Base-by-base conservation (phyloP, 1,139 yeast genomes). In the Protomyces pachydermus region DNA sequence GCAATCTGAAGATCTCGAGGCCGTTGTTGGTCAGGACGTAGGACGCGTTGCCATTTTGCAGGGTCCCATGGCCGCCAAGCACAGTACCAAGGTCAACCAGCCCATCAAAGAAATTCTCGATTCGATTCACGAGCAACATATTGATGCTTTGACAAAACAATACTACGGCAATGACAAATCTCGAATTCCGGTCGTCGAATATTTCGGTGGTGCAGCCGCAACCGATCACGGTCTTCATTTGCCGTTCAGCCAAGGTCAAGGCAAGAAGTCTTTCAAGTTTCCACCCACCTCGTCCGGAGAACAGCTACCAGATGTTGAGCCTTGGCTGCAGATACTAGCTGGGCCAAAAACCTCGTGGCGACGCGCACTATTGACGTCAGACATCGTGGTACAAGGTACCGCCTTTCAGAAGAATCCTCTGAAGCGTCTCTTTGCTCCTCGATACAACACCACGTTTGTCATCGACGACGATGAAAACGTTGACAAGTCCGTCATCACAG, bases 31-130 rank as follows among this genome's bases (percentile, higher is more conserved):
- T 71, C 91, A 87, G 74, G 99, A 93, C 76, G 98, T 93, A 69
- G 95, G 91, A 78, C 88, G 98, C 82, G 91, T 97, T 25, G 95
- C 98, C 87, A 91, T 93, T 71, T 83, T 93, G 73, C 97, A 91
- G 73, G 98, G 98, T 71, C 99, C 99, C 60, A 98, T 95, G 72
- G 96, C 98, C 71, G 97, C 97, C 72, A 91, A 87, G 78, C 91
- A 80, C 80, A 87, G 98, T 71, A 88, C 82, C 72, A 81, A 82
- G 74, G 95, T 88, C 67, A 85, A 93, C 74, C 97, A 90, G 78
- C 98, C 98, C 72, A 88, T 93, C 74, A 86, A 88, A 77, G 88
- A 87, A 60, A 91, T 93, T 71, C 79, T 93, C 80, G 98, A 91
- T 74, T 80, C 82, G 69, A 86, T 93, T 68, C 97, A 95, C 73